A percentile compares a stretch with the other conserved stretches of the same genome.
phyloP scores from a whole-genome alignment of 2,329 filamentous ascomycete species.

The Sporothrix brunneoviolacea region DNA sequence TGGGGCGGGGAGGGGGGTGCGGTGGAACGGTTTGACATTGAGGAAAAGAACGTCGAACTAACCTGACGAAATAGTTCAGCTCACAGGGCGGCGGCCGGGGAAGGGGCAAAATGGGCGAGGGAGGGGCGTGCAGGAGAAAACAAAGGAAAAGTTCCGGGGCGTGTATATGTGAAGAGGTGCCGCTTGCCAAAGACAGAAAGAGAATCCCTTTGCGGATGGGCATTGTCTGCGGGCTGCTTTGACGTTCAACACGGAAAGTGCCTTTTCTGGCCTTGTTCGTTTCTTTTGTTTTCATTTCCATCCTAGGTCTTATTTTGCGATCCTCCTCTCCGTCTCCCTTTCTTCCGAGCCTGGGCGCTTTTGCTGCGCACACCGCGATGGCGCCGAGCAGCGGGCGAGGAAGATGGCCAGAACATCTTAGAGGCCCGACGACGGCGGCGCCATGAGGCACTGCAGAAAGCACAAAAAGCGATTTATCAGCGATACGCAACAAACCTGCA shows the following conservation, averaged over 20 bases:
- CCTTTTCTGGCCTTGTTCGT: not conserved
- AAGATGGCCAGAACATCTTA: too few relatives aligned
- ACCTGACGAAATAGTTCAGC: not conserved
- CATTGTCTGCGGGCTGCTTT: not conserved
- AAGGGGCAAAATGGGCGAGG: not conserved
- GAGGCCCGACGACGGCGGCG: too few relatives aligned
- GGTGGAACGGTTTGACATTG: not conserved
- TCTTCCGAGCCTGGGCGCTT: too few relatives aligned
- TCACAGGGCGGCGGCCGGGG: slow-evolving; percentile 2
- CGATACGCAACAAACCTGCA: slow-evolving; percentile 1
- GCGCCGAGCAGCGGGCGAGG: too few relatives aligned
- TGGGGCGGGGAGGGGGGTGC: not conserved
- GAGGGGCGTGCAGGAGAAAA: not conserved
- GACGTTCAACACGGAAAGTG: not conserved
- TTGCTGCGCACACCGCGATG: too few relatives aligned
- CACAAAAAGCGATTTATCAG: slow-evolving; percentile 1
- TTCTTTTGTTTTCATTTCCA: too few relatives aligned
- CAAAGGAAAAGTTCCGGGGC: not conserved
- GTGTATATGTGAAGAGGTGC: not conserved
- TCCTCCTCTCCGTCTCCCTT: not conserved
- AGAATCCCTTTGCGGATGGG: not conserved
- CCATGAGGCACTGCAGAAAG: not conserved
- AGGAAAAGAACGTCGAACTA: not conserved
- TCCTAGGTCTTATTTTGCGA: too few relatives aligned
- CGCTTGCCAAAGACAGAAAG: slow-evolving; percentile 5